Conservation (phyloP, 1,139 yeast species). For the Magnusiomyces ingens region DNA sequence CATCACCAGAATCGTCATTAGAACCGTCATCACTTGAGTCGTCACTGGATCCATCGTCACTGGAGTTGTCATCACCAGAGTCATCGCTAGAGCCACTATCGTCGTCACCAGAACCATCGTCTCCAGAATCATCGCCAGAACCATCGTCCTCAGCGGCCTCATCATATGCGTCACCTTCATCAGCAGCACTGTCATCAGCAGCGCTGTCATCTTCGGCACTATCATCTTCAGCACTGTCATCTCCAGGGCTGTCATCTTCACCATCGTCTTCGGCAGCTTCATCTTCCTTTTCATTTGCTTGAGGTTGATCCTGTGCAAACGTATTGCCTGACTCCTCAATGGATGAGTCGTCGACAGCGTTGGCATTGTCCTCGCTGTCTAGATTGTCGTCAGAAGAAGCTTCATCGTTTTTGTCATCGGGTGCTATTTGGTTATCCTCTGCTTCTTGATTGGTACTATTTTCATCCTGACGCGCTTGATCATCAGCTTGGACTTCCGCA, state of each 20-base stretch:
- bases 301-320: neutral
- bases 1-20: constrained; percentile 1
- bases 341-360: neutral
- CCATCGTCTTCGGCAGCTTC: neutral
- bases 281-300: neutral
- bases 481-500: neutral
- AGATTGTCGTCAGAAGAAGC: neutral
- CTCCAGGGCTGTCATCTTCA: neutral
- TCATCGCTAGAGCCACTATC: too few relatives aligned
- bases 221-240: neutral
- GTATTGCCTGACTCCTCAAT: neutral
- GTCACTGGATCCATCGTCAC: neutral
- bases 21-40: neutral
- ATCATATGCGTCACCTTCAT: neutral
- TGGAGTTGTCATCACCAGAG: neutral
- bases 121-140: neutral
- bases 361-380: neutral
- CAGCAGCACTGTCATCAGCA: neutral
- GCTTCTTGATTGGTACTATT: too few relatives aligned
- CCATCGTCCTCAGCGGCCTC: neutral
- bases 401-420: neutral
- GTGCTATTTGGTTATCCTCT: neutral
- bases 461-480: neutral
- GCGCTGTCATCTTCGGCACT: neutral
- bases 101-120: neutral